Conservation (phyloP, 179 eudicot species). For the Gypsophila paniculata region DNA sequence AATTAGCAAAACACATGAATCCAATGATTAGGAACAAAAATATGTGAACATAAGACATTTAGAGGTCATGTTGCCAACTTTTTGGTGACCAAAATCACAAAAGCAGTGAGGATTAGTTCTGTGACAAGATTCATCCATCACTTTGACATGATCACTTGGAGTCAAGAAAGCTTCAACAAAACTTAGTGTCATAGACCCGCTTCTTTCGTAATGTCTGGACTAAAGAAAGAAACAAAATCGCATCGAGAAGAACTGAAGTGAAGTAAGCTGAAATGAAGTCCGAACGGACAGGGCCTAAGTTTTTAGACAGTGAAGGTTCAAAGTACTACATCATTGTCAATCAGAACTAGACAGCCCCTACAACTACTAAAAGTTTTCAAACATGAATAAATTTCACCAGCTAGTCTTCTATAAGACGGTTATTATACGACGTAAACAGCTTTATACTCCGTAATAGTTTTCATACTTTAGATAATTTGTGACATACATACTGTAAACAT, state of each 20-base stretch:
- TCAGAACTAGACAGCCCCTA: background rate
- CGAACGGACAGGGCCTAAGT: background rate
- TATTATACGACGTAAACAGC: too few relatives aligned
- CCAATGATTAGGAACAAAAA: background rate
- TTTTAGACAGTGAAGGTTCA: background rate
- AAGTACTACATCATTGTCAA: conserved; percentile 1
- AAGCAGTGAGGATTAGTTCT: conserved; percentile 7
- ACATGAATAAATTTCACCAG: background rate
- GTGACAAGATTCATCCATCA: background rate
- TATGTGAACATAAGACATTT: too few relatives aligned
- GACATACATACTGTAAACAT: background rate
- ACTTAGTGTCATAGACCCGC: background rate
- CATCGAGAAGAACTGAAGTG: too few relatives aligned
- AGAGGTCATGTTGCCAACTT: conserved; percentile 3
- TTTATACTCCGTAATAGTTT: too few relatives aligned
- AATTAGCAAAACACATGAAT: conserved; percentile 1
- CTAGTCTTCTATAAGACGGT: background rate
- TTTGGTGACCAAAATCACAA: background rate
- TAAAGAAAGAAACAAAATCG: too few relatives aligned
- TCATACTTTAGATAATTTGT: too few relatives aligned
- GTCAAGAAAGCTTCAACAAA: background rate
- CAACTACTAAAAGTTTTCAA: background rate
- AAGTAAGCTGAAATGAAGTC: too few relatives aligned
- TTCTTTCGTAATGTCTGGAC: too few relatives aligned
- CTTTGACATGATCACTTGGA: conserved; percentile 2